A percentile compares a stretch with the other conserved stretches of the same genome.
These are phyloP conservation scores for Globisporangium camurandrum DNA, from an alignment of 352 stramenopile genomes.

Conservation along the genomic window DNA sequence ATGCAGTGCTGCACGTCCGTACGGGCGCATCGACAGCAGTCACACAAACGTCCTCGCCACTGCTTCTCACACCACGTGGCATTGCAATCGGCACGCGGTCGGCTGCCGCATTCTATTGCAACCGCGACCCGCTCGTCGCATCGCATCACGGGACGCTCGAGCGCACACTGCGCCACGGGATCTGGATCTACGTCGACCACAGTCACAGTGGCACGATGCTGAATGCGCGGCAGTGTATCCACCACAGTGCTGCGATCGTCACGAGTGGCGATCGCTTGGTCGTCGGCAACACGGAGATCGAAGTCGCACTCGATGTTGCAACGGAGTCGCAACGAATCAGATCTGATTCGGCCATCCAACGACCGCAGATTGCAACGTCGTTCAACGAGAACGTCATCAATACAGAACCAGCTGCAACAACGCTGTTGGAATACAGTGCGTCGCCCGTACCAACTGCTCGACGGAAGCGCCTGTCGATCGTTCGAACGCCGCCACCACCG, in stretches of 20 bases:
- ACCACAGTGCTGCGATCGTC: slow-evolving; percentile 45
- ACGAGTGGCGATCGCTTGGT: slow-evolving; percentile 43
- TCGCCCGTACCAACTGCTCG: slow-evolving; percentile 44
- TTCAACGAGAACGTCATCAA: too few relatives aligned
- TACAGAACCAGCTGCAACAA: slow-evolving; percentile 3
- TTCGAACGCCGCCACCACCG: slow-evolving; percentile 13
- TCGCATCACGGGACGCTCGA: slow-evolving; percentile 44
- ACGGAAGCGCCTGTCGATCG: slow-evolving; percentile 44
- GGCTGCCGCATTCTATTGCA: slow-evolving; percentile 17
- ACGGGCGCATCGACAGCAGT: background rate
- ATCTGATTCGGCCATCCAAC: too few relatives aligned
- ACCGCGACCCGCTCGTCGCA: slow-evolving; percentile 11
- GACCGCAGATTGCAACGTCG: slow-evolving; percentile 24
- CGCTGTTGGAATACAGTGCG: slow-evolving; percentile 44
- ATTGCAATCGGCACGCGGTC: slow-evolving; percentile 21
- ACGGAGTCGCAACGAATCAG: too few relatives aligned
- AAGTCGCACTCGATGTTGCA: slow-evolving; percentile 15
- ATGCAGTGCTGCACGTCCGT: slow-evolving; percentile 10
- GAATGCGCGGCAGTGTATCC: slow-evolving; percentile 28
- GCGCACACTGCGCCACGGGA: slow-evolving; percentile 27
- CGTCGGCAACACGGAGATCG: slow-evolving; percentile 48
- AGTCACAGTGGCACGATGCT: slow-evolving; percentile 40
- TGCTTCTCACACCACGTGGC: slow-evolving; percentile 4
- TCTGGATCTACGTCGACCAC: slow-evolving; percentile 81
- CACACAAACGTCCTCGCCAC: slow-evolving; percentile 4